Evolutionary conservation across 352 stramenopile species (phyloP).

Genomic region (Blastocystis sp.): DNA sequence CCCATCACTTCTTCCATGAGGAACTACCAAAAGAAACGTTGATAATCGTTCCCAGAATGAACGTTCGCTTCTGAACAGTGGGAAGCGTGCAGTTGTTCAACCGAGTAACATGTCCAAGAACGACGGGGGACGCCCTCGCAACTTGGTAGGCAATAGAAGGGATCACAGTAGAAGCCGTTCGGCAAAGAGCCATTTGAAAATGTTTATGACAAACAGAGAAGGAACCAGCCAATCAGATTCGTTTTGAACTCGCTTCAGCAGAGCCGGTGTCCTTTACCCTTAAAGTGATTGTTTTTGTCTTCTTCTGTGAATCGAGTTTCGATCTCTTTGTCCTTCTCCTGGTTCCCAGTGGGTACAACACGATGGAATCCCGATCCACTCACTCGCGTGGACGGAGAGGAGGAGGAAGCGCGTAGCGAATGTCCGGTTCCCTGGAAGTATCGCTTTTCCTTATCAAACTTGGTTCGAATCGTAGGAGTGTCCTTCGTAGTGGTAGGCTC

Average conservation of each 20-base stretch:
- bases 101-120: background rate
- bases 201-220: background rate
- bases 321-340: background rate
- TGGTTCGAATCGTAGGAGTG: background rate
- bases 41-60: background rate
- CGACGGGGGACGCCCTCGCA: background rate
- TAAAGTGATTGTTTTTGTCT: constrained; percentile 29
- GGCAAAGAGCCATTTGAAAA: constrained; percentile 8
- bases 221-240: background rate
- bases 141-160: background rate
- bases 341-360: background rate
- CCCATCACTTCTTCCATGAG: background rate
- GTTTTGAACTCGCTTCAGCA: background rate
- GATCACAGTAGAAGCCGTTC: background rate
- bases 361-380: background rate
- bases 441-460: background rate
- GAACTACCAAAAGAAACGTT: background rate
- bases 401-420: background rate
- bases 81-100: background rate
- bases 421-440: constrained; percentile 27
- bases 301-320: constrained; percentile 1
- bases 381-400: background rate
- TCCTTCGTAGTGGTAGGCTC: background rate
- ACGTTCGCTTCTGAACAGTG: background rate
- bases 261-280: background rate